phyloP scores from a whole-genome alignment of 2,329 filamentous ascomycete species.

The Pleoardoris graminearum region DNA sequence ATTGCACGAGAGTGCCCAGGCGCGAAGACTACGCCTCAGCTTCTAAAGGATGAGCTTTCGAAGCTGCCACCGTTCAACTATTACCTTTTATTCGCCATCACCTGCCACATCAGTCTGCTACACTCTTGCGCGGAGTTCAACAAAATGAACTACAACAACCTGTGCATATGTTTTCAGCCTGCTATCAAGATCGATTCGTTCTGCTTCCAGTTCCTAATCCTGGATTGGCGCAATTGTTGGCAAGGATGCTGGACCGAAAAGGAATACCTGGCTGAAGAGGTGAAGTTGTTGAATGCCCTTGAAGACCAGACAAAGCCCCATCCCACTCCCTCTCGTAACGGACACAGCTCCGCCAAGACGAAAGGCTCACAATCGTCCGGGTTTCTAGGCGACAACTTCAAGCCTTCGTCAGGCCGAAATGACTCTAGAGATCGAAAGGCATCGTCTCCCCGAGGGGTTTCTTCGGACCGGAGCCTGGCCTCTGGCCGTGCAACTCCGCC shows the following conservation, averaged over 20 bases:
- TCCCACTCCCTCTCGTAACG: conserved; percentile 29
- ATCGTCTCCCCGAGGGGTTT: conserved; percentile 33
- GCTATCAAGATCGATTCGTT: conserved; percentile 96
- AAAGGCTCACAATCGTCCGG: conserved; percentile 33
- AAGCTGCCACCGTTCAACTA: conserved; percentile 97
- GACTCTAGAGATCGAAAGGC: conserved; percentile 38
- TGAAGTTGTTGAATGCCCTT: conserved; percentile 32
- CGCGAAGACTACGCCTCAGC: conserved; percentile 76
- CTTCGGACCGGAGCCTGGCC: conserved; percentile 33
- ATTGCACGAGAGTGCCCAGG: conserved; percentile 80
- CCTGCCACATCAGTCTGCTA: conserved; percentile 89
- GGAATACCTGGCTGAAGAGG: conserved; percentile 56
- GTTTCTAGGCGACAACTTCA: conserved; percentile 28
- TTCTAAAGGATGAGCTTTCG: conserved; percentile 88
- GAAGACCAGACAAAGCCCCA: conserved; percentile 22
- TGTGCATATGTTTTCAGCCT: conserved; percentile 96
- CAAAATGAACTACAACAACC: conserved; percentile 96
- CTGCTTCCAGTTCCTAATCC: conserved; percentile 93
- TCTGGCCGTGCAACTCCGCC: conserved; percentile 39
- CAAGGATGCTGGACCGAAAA: conserved; percentile 92
- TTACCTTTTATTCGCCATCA: conserved; percentile 95
- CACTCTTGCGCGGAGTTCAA: conserved; percentile 92
- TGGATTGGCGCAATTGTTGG: conserved; percentile 96
- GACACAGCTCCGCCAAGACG: conserved; percentile 28
- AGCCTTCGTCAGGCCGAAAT: conserved; percentile 33